A percentile compares a stretch with the other conserved stretches of the same genome.
These are phyloP conservation scores for Cryptosporidium parvum DNA, from an alignment of 169 alveolate species.

Conservation along the genomic window DNA sequence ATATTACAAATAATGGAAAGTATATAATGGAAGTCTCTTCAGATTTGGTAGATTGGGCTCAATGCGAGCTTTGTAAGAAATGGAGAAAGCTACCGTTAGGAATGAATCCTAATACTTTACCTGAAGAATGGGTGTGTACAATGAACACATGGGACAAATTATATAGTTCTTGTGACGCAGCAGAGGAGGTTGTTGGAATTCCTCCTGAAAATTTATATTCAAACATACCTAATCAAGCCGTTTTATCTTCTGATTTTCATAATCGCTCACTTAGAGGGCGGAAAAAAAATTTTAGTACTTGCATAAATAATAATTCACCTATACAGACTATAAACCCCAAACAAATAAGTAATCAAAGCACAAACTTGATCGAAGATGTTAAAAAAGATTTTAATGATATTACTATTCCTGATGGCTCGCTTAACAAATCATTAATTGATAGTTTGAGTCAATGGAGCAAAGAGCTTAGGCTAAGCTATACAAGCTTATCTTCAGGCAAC, in stretches of 20 bases:
- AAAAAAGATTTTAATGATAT: background rate
- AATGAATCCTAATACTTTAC: constrained; percentile 65
- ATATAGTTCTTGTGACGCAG: constrained; percentile 43
- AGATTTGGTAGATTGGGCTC: constrained; percentile 76
- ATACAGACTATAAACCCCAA: background rate
- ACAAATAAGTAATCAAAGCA: background rate
- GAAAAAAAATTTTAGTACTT: constrained; percentile 2
- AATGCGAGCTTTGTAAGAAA: constrained; percentile 68
- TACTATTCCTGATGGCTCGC: background rate
- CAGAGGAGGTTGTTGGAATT: constrained; percentile 37
- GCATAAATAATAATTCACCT: background rate
- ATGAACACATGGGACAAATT: constrained; percentile 72
- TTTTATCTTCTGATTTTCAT: constrained; percentile 4
- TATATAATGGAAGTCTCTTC: constrained; percentile 1
- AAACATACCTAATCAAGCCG: background rate
- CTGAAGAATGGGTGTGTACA: constrained; percentile 74
- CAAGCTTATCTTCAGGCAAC: background rate
- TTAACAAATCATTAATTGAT: constrained; percentile 8
- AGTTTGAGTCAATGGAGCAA: constrained; percentile 23
- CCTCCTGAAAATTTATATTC: constrained; percentile 8
- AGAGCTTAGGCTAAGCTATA: background rate
- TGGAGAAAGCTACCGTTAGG: constrained; percentile 68
- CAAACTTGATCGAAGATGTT: background rate
- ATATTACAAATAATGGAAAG: constrained; percentile 13
- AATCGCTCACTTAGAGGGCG: constrained; percentile 34